Evolutionary conservation across 352 stramenopile genomes (phyloP).

Genomic region (Albugo laibachii): DNA sequence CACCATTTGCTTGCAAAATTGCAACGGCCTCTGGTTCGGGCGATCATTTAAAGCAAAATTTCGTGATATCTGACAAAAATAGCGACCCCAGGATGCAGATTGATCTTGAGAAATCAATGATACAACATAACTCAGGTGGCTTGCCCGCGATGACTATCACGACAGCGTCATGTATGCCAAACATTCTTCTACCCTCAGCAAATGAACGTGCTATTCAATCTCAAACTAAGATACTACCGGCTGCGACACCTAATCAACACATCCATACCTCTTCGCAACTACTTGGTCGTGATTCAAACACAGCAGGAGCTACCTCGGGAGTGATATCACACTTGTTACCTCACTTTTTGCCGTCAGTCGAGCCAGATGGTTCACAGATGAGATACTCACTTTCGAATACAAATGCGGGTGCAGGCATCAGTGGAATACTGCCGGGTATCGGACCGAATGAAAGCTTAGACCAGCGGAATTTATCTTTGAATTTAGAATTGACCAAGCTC

Average conservation of each 20-base stretch:
- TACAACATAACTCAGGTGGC: too few relatives aligned
- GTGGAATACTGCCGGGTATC: constrained; percentile 32
- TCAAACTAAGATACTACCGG: too few relatives aligned
- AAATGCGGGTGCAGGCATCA: constrained; percentile 15
- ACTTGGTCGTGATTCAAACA: not conserved
- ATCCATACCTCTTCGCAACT: too few relatives aligned
- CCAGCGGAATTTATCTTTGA: constrained; percentile 51
- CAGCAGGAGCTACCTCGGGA: not conserved
- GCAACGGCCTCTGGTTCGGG: constrained; percentile 1
- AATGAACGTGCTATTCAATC: too few relatives aligned
- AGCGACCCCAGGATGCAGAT: too few relatives aligned
- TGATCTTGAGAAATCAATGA: too few relatives aligned
- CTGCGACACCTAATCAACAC: too few relatives aligned
- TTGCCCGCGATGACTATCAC: too few relatives aligned
- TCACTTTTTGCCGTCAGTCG: not conserved
- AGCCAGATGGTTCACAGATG: too few relatives aligned
- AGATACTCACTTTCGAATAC: constrained; percentile 7
- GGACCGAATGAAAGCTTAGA: constrained; percentile 44
- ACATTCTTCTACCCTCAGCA: too few relatives aligned
- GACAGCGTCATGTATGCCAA: too few relatives aligned
- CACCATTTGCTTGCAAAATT: not conserved
- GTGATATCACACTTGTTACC: not conserved
- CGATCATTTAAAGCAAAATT: not conserved
- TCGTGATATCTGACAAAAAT: too few relatives aligned
- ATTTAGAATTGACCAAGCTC: constrained; percentile 37